Base-by-base conservation (phyloP, 164 flowering plant species). In the Piper longum region DNA sequence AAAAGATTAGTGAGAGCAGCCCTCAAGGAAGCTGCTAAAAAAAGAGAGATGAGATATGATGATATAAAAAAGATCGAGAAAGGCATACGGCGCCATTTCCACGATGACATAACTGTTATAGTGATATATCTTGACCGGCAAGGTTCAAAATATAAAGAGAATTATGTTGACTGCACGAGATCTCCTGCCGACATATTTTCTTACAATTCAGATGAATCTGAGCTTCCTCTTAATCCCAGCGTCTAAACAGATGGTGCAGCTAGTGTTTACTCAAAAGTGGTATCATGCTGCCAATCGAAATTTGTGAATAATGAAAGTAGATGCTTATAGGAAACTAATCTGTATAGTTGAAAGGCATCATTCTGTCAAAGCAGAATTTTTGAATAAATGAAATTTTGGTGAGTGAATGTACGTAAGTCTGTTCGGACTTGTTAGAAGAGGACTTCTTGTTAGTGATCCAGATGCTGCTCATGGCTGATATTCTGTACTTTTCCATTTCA, bases 61-160 rank as follows among this genome's bases (percentile, higher is more conserved):
- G 81, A 77, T 67, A 73, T 80, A 16, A 77, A 70, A 48, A 74
- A 59, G 64, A 77, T 80, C 5, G 81, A 77, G 65, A 80, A 75
- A 54, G 83, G 83, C 8, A 26, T 71, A 4, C 61, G 83, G 61
- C 75, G 79, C 44, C 81, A 80, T 61, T 77, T 80, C 64, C 83
- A 80, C 7, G 83, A 80, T 65, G 81, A 77, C 60, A 80, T 80
- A 19, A 73, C 78, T 5, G 83, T 80, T 43, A 71, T 80, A 5
- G 83, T 80, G 42, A 68, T 77, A 2, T 80, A 73, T 62, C 81
- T 80, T 17, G 83, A 77, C 67, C 71, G 66, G 62, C 72, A 56
- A 61, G 67, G 65, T 52, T 62, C 63, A 41, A 76, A 63, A 48
- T 60, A 43, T 40, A 69, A 56, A 54, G 61, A 59, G 17, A 58